Evolutionary conservation across 2,329 filamentous ascomycete genomes (phyloP).

Genomic region (Pseudocercospora crystallina): DNA sequence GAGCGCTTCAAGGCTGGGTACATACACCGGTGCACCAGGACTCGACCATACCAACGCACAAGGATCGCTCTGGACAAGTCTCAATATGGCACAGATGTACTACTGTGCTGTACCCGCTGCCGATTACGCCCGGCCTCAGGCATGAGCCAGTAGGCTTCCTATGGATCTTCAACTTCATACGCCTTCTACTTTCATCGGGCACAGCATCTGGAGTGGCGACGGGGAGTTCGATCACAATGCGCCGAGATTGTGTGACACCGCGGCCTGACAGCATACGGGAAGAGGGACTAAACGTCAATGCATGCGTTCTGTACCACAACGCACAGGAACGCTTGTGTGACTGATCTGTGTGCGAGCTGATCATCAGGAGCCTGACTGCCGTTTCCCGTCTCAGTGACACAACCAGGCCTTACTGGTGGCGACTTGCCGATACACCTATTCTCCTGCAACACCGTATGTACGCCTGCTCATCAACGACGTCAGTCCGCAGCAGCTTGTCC

Average conservation of each 20-base stretch:
- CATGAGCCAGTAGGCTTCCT: no score
- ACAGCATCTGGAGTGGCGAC: conserved; percentile 5
- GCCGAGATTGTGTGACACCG: conserved; percentile 1
- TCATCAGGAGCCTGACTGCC: conserved; percentile 1
- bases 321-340: conserved; percentile 5
- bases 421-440: not conserved
- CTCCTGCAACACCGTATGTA: not conserved
- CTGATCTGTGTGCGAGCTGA: conserved; percentile 8
- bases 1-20: no score
- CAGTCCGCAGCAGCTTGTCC: conserved; percentile 2
- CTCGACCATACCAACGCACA: no score
- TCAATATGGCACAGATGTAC: no score
- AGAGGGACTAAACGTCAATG: not conserved
- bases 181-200: conserved; percentile 1
- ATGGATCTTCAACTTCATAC: no score
- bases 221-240: conserved; percentile 1
- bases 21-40: no score
- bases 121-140: no score
- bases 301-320: conserved; percentile 12
- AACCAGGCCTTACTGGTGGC: not conserved
- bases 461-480: conserved; percentile 2
- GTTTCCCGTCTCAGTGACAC: conserved; percentile 1
- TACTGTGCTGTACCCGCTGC: no score
- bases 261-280: not conserved
- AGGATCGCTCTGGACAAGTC: no score